Evolutionary conservation across 148 eudicot species (phyloP).

Genomic region (Cornus kousa): DNA sequence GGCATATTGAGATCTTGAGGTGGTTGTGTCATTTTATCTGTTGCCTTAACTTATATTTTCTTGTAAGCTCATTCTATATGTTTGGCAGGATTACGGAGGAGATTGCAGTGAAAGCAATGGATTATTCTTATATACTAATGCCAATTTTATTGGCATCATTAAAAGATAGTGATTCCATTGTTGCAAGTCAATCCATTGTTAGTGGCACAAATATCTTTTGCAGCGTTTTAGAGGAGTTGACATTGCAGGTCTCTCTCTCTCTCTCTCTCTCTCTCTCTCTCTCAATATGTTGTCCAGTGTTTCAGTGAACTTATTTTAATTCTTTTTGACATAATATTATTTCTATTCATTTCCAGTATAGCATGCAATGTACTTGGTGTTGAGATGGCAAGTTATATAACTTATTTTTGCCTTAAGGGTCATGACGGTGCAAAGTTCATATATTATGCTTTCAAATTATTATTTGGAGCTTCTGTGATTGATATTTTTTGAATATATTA

Average conservation of each 20-base stretch:
- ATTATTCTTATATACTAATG: conserved; percentile 52
- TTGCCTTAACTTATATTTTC: conserved; percentile 1
- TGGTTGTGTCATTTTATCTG: background rate
- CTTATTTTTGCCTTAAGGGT: background rate
- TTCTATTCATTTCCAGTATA: background rate
- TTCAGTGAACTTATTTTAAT: background rate
- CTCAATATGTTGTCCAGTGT: background rate
- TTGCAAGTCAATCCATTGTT: conserved; percentile 62
- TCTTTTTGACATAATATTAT: background rate
- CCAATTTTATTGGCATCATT: conserved; percentile 51
- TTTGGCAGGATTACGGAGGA: conserved; percentile 67
- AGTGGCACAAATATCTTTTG: conserved; percentile 62
- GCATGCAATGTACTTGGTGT: background rate
- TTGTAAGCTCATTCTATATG: conserved; percentile 3
- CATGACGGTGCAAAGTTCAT: background rate
- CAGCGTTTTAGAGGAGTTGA: conserved; percentile 61
- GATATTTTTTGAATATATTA: too few relatives aligned
- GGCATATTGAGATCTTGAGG: too few relatives aligned
- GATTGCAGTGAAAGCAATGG: conserved; percentile 57
- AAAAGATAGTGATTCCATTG: conserved; percentile 54
- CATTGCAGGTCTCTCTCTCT: conserved; percentile 60
- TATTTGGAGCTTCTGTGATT: background rate
- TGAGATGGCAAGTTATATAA: background rate
- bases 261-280: conserved; percentile 18
- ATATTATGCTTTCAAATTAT: background rate